A percentile compares a stretch with the other conserved stretches of the same genome.
phyloP scores from a whole-genome alignment of 2,329 filamentous ascomycete species.

The Penicillium sclerotigenum region DNA sequence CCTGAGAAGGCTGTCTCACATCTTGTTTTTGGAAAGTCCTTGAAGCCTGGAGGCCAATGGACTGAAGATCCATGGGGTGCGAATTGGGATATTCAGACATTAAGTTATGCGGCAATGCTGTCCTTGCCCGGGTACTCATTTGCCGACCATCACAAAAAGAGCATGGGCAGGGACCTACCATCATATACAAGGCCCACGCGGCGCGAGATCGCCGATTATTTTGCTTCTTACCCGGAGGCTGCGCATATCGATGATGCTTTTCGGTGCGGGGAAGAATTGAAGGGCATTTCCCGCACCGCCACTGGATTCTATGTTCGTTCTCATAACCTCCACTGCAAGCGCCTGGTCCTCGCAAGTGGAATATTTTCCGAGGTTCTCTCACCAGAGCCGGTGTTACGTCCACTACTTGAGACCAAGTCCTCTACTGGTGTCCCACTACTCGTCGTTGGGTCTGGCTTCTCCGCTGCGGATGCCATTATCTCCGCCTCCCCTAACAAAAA shows the following conservation, averaged over 20 bases:
- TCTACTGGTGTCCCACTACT: conserved; percentile 44
- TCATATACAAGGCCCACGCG: conserved; percentile 56
- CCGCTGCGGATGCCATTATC: conserved; percentile 60
- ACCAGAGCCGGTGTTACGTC: conserved; percentile 49
- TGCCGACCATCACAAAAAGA: conserved; percentile 49
- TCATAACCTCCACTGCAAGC: conserved; percentile 53
- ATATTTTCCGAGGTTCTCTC: conserved; percentile 56
- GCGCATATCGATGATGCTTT: conserved; percentile 52
- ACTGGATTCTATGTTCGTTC: conserved; percentile 52
- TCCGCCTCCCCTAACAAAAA: conserved; percentile 42
- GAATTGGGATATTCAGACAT: conserved; percentile 56
- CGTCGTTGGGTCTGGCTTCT: conserved; percentile 61
- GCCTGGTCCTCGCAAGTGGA: conserved; percentile 58
- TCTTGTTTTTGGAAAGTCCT: conserved; percentile 52
- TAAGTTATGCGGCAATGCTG: conserved; percentile 62
- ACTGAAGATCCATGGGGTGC: conserved; percentile 52
- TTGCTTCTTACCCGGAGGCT: conserved; percentile 52
- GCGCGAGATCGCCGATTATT: conserved; percentile 54
- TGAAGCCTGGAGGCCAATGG: conserved; percentile 58
- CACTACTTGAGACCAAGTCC: conserved; percentile 40
- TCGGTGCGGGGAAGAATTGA: conserved; percentile 42
- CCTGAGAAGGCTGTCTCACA: conserved; percentile 53
- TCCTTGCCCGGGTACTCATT: conserved; percentile 60
- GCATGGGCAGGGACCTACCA: conserved; percentile 43
- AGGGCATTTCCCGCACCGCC: conserved; percentile 43